Evolutionary conservation across 495 filamentous ascomycete genomes (phyloP).

Genomic region (Collariella sp.): DNA sequence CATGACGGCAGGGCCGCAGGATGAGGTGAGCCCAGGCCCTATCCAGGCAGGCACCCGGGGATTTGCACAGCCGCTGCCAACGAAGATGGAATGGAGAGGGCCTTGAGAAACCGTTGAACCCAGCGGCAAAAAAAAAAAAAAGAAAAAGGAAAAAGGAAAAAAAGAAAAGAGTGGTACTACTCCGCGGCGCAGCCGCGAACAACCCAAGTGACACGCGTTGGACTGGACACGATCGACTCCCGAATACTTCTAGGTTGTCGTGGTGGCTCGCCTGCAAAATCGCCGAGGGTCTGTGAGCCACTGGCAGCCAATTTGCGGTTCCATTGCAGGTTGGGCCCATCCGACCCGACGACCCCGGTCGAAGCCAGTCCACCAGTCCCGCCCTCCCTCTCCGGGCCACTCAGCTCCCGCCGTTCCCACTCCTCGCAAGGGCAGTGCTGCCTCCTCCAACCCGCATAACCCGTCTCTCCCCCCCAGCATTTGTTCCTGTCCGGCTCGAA

Average conservation of each 20-base stretch:
- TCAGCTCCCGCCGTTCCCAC: conserved; percentile 4
- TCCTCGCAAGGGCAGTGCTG: conserved; percentile 19
- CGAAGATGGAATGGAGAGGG: too few relatives aligned
- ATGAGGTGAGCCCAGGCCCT: too few relatives aligned
- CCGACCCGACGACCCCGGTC: conserved; percentile 10
- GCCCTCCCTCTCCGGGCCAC: background rate
- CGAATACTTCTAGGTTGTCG: background rate
- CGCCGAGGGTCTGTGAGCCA: background rate
- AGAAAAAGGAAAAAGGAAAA: too few relatives aligned
- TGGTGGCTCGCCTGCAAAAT: background rate
- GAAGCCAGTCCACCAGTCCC: background rate
- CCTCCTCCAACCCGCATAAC: conserved; percentile 20
- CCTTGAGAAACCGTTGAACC: too few relatives aligned
- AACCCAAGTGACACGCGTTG: background rate
- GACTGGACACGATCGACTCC: background rate
- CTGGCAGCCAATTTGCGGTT: background rate
- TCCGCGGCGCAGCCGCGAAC: background rate
- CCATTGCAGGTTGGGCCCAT: conserved; percentile 1
- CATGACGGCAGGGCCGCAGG: too few relatives aligned
- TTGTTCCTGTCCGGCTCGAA: conserved; percentile 16
- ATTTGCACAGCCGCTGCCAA: too few relatives aligned
- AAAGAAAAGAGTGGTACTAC: too few relatives aligned
- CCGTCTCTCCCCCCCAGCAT: conserved; percentile 17
- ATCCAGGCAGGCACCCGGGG: too few relatives aligned
- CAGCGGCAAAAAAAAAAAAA: too few relatives aligned